Percentiles rank a stretch among this genome's conserved stretches.
Evolutionary conservation across 345 rosid genomes (phyloP).

Genomic region (Psidium guajava): DNA sequence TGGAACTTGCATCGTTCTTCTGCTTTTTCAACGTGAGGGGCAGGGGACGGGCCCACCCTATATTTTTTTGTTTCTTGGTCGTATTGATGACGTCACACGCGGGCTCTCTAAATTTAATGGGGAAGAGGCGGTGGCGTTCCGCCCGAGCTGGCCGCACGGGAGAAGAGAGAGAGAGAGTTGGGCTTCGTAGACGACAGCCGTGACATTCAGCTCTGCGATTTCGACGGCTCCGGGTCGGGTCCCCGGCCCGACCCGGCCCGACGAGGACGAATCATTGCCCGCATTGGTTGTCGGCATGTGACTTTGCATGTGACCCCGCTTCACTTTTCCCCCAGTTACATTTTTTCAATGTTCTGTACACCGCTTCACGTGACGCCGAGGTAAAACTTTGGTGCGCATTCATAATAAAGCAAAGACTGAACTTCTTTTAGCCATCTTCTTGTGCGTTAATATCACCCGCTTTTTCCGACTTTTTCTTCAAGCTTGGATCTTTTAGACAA

Average conservation of each 20-base stretch:
- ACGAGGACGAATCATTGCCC: background rate
- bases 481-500: background rate
- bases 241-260: background rate
- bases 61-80: background rate
- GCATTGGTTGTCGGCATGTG: slow-evolving; percentile 7
- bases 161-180: too few species aligned
- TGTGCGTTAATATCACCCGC: background rate
- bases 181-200: background rate
- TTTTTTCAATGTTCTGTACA: background rate
- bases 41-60: background rate
- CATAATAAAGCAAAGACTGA: too few species aligned
- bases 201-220: background rate
- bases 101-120: background rate
- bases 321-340: background rate
- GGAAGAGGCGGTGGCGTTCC: too few species aligned
- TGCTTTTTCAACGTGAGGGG: background rate
- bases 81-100: background rate
- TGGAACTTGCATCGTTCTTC: background rate
- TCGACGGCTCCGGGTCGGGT: background rate
- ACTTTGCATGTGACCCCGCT: background rate
- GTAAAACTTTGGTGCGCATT: background rate
- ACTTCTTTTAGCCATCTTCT: too few species aligned
- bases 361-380: background rate
- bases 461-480: background rate
- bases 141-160: too few species aligned